These are phyloP conservation scores for Diplogelasinospora grovesii DNA, from an alignment of 495 filamentous ascomycete species.

Conservation along the genomic window DNA sequence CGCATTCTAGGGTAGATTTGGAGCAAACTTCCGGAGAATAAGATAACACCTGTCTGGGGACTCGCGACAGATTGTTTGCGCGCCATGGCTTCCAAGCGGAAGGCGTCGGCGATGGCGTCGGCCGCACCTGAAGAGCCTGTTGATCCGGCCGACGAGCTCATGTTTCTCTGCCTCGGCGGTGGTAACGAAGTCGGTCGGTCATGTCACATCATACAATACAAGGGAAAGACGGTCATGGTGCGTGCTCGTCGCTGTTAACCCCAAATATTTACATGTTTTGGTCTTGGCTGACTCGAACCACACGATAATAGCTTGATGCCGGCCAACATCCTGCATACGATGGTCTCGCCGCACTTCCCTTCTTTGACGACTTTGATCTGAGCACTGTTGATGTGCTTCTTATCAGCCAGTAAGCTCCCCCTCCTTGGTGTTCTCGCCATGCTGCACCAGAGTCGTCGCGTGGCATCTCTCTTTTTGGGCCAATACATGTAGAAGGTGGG, in stretches of 20 bases:
- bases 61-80: background rate
- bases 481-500: constrained; percentile 17
- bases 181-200: constrained; percentile 96
- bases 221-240: constrained; percentile 98
- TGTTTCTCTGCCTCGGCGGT: constrained; percentile 87
- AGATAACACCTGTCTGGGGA: too few species aligned
- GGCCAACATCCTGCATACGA: constrained; percentile 97
- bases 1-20: too few species aligned
- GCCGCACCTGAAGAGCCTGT: constrained; percentile 58
- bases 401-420: constrained; percentile 84
- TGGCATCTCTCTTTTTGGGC: constrained; percentile 16
- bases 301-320: constrained; percentile 71
- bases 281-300: constrained; percentile 11
- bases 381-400: constrained; percentile 95
- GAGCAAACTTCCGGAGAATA: too few species aligned
- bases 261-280: background rate
- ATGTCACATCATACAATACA: constrained; percentile 97
- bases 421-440: constrained; percentile 12
- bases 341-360: constrained; percentile 85
- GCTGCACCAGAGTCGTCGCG: constrained; percentile 5
- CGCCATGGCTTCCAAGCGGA: constrained; percentile 69
- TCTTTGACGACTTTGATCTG: constrained; percentile 97
- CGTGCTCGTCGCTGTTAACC: constrained; percentile 23
- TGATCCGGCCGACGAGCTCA: constrained; percentile 78
- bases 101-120: constrained; percentile 59